phyloP scores from a whole-genome alignment of 352 stramenopile genomes.

The Phytophthora litchii region DNA sequence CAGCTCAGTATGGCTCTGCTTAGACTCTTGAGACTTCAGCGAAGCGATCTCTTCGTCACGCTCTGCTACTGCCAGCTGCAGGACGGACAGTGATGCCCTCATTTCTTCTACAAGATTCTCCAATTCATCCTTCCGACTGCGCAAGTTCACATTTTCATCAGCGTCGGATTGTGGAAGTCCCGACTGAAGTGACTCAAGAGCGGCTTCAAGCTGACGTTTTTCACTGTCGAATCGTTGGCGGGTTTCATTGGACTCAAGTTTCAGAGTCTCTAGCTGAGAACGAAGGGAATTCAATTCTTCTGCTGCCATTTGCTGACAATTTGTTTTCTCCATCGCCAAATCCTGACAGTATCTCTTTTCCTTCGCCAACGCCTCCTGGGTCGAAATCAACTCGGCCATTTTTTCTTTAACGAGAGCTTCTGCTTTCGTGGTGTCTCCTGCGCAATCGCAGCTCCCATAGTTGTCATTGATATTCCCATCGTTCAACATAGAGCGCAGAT shows the following conservation, averaged over 20 bases:
- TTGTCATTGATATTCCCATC: neutral
- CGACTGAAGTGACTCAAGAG: constrained; percentile 23
- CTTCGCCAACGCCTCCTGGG: constrained; percentile 21
- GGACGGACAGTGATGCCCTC: constrained; percentile 25
- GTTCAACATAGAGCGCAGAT: constrained; percentile 32
- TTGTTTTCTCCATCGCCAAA: constrained; percentile 29
- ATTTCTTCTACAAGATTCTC: constrained; percentile 16
- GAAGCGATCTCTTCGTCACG: constrained; percentile 34
- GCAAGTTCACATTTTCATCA: constrained; percentile 7
- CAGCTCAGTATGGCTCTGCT: constrained; percentile 16
- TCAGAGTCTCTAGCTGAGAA: constrained; percentile 34
- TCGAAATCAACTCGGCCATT: constrained; percentile 20
- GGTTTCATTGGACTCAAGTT: constrained; percentile 19
- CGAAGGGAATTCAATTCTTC: constrained; percentile 36
- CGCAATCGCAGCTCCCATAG: constrained; percentile 12
- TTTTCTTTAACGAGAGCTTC: constrained; percentile 20
- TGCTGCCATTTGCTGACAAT: constrained; percentile 35
- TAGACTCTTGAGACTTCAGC: constrained; percentile 6
- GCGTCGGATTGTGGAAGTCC: neutral
- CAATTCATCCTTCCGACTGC: constrained; percentile 15
- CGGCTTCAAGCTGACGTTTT: constrained; percentile 32
- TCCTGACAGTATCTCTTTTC: constrained; percentile 27
- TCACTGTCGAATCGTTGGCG: constrained; percentile 20
- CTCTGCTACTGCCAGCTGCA: constrained; percentile 26
- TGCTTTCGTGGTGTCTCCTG: constrained; percentile 8